phyloP scores from a whole-genome alignment of 2,329 filamentous ascomycete genomes.

The Monosporascus ibericus region DNA sequence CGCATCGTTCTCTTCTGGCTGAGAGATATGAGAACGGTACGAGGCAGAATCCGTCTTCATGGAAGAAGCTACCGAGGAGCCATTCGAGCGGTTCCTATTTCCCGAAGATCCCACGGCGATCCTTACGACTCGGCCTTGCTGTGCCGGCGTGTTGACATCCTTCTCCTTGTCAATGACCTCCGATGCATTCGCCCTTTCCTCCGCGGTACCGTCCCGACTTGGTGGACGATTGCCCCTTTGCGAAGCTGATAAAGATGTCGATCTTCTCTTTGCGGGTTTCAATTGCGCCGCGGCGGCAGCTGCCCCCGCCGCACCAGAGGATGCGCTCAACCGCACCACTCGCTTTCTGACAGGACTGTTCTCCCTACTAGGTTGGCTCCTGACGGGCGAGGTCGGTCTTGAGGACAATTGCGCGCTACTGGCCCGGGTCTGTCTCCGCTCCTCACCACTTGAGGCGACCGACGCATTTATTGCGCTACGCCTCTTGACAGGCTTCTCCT shows the following conservation, averaged over 20 bases:
- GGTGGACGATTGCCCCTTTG: slow-evolving; percentile 31
- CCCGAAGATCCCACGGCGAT: slow-evolving; percentile 48
- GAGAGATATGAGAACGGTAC: slow-evolving; percentile 25
- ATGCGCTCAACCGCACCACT: slow-evolving; percentile 51
- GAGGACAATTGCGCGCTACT: slow-evolving; percentile 41
- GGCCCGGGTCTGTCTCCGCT: slow-evolving; percentile 40
- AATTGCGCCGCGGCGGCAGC: slow-evolving; percentile 15
- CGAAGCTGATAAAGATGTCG: slow-evolving; percentile 41
- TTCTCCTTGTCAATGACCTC: slow-evolving; percentile 25
- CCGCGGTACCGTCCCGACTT: slow-evolving; percentile 34
- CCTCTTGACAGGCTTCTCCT: slow-evolving; percentile 31
- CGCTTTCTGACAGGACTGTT: slow-evolving; percentile 50
- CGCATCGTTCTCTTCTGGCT: slow-evolving; percentile 35
- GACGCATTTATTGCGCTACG: slow-evolving; percentile 44
- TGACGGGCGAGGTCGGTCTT: slow-evolving; percentile 36
- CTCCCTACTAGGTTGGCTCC: slow-evolving; percentile 35
- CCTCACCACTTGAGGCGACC: slow-evolving; percentile 35
- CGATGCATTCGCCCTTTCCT: slow-evolving; percentile 31
- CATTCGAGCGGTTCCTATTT: slow-evolving; percentile 29
- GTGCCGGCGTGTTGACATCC: slow-evolving; percentile 49
- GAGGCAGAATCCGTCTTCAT: slow-evolving; percentile 26
- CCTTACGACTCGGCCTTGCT: slow-evolving; percentile 47
- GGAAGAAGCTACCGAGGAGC: slow-evolving; percentile 30
- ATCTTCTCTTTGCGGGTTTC: slow-evolving; percentile 38
- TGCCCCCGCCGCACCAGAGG: slow-evolving; percentile 27